Evolutionary conservation across 768 basidiomycete genomes (phyloP), one percentile per base, ranked within the genome.

Genomic region (Podaxis sp.): DNA sequence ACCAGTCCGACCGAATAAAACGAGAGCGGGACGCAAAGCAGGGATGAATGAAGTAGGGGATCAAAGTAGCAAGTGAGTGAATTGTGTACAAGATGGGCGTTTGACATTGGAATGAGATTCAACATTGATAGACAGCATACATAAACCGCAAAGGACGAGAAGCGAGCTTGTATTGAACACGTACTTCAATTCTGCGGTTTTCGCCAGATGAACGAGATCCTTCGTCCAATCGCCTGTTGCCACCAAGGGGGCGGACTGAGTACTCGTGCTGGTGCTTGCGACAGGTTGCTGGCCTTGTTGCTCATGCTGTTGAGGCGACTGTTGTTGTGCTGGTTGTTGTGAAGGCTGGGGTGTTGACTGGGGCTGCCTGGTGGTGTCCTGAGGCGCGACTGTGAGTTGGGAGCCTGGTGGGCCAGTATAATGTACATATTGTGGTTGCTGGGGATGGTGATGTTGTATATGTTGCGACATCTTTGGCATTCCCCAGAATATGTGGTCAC

Each of bases 191-290:
- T 94, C 92, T 8, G 92, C 92, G 1, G 90, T 91, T 77, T 91
- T 93, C 5, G 92, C 92, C 11, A 94, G 81, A 57, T 93, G 90
- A 36, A 94, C 88, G 47, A 94, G 81, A 73, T 92, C 90, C 67
- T 88, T 89, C 27, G 90, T 92, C 92, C 92, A 94, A 73, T 93
- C 91, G 8, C 91, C 92, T 19, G 85, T 87, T 3, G 92, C 90
- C 54, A 94, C 81, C 55, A 92, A 74, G n/a, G 88, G 85, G 13
- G 55, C 60, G 15, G 49, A 36, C 29, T 29, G 49, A 61, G 54
- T 19, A 60, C 57, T 65, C 59, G 71, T 62, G 58, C 72, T 65
- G 67, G 75, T 61, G 66, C 72, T 66, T 67, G 69, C 59, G 63
- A 68, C 51, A 62, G 71, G 19, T 49, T 62, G 66, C 37, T 63